A percentile compares a stretch with the other conserved stretches of the same genome.
phyloP scores from a whole-genome alignment of 768 basidiomycete genomes.

The Mycena metata region DNA sequence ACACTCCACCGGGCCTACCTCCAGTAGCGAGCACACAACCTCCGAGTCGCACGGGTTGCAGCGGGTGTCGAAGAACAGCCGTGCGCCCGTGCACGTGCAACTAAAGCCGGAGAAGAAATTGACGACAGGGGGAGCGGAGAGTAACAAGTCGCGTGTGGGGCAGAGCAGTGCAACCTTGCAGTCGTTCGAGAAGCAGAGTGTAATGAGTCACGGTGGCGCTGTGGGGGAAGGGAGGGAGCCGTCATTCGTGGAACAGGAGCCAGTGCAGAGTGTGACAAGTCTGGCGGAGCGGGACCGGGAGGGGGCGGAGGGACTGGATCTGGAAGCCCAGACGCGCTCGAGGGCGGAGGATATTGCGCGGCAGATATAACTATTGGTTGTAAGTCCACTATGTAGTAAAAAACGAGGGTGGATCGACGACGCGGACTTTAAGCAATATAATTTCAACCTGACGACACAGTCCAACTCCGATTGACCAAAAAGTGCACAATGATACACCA shows the following conservation, averaged over 20 bases:
- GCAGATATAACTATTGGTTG: slow-evolving; percentile 13
- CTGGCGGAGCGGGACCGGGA: slow-evolving; percentile 1
- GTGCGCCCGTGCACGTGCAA: slow-evolving; percentile 1
- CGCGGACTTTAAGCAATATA: too few species aligned
- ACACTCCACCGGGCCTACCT: slow-evolving; percentile 1
- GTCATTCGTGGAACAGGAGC: not conserved
- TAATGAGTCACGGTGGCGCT: not conserved
- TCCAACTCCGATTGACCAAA: too few species aligned
- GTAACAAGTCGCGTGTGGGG: not conserved
- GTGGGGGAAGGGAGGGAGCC: not conserved
- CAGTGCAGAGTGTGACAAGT: too few species aligned
- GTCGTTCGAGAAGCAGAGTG: slow-evolving; percentile 5
- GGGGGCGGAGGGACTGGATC: not conserved
- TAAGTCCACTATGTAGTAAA: not conserved
- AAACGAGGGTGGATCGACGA: too few species aligned
- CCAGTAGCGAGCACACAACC: not conserved
- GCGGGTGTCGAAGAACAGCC: not conserved
- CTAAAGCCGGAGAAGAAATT: not conserved
- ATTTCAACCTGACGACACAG: too few species aligned
- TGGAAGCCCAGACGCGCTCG: slow-evolving; percentile 2
- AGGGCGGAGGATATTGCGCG: slow-evolving; percentile 15
- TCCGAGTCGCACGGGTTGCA: not conserved
- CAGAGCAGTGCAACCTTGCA: not conserved
- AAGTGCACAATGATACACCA: too few species aligned
- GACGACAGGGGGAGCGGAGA: not conserved